Evolutionary conservation across 495 filamentous ascomycete genomes (phyloP), one percentile per base, ranked within the genome.

Genomic region (Talaromyces proteolyticus): DNA sequence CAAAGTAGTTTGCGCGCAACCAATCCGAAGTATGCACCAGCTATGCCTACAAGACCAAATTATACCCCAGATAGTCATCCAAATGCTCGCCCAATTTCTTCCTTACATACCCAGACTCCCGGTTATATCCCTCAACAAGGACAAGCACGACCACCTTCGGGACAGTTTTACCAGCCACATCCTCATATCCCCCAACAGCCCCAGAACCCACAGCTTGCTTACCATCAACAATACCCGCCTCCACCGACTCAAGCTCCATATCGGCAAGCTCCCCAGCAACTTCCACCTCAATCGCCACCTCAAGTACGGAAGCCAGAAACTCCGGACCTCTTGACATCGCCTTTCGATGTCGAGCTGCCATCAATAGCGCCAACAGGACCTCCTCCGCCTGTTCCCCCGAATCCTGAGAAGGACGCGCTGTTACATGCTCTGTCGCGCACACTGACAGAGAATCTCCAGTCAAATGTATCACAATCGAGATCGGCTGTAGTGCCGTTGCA

Each of bases 381-480:
- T 23, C 81, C 88, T 0, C 92, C 92, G 0, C 92, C 91, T 10
- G 88, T 95, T 45, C 93, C 93, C 1, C 92, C 90, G 1, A 98
- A 98, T 63, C 93, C 93, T 6, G 90, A 98, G 69, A 98, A 96
- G 61, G 91, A 96, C 63, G 82, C 84, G 26, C 80, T 98, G 20
- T 78, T 95, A 8, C 78, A 82, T 39, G 85, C 88, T 14, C 77
- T 98, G 20, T 88, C 87, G 42, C 72, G 72, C 21, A 79, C 82
- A 1, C 68, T 98, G 10, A 66, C 80, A 52, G 64, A 78, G 37
- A 84, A 84, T 48, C 79, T 92, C 2, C 78, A 79, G 20, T 70
- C 71, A 42, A 81, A 82, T 29, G 74, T 84, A 36, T 56, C 68
- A 7, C 83, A 89, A 50, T 88, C 88, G 56, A 72, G 79, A 39